phyloP scores from a whole-genome alignment of 148 eudicot species.

The Nepenthes mirabilis region DNA sequence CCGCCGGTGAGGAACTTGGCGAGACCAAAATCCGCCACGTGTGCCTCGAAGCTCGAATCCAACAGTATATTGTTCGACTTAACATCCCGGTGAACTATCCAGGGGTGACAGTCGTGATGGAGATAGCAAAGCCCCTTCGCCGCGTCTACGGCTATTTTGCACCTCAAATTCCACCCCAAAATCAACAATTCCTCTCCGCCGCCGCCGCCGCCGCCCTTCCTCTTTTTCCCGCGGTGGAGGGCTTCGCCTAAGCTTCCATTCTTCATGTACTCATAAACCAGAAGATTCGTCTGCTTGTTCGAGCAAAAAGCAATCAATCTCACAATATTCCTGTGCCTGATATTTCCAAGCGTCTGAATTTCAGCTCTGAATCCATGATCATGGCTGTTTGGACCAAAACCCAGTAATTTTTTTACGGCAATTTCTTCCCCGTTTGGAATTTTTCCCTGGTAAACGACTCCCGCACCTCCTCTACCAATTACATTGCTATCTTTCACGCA shows the following conservation, averaged over 20 bases:
- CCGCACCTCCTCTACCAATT: slow-evolving; percentile 59
- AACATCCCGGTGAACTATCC: slow-evolving; percentile 11
- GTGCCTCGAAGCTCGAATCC: slow-evolving; percentile 10
- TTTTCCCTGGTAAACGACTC: slow-evolving; percentile 50
- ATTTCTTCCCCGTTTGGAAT: slow-evolving; percentile 37
- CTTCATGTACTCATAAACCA: slow-evolving; percentile 14
- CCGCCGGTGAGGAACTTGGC: slow-evolving; percentile 9
- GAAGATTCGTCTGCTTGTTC: slow-evolving; percentile 5
- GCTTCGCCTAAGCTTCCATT: slow-evolving; percentile 12
- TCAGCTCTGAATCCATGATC: slow-evolving; percentile 40
- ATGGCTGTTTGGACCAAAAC: slow-evolving; percentile 34
- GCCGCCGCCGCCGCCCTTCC: background rate
- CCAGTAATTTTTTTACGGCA: slow-evolving; percentile 49
- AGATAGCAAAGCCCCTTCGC: slow-evolving; percentile 13
- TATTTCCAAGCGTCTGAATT: slow-evolving; percentile 13
- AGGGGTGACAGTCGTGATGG: slow-evolving; percentile 11
- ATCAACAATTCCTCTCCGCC: too few relatives aligned
- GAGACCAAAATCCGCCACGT: slow-evolving; percentile 13
- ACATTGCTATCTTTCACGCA: slow-evolving; percentile 44
- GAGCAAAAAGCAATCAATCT: slow-evolving; percentile 7
- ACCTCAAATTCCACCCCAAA: slow-evolving; percentile 5
- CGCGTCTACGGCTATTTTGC: slow-evolving; percentile 8
- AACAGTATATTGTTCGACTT: slow-evolving; percentile 11
- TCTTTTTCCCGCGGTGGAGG: slow-evolving; percentile 4
- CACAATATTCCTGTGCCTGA: slow-evolving; percentile 13